phyloP scores from a whole-genome alignment of 331 rosid genomes.

The Rosa hybrid region DNA sequence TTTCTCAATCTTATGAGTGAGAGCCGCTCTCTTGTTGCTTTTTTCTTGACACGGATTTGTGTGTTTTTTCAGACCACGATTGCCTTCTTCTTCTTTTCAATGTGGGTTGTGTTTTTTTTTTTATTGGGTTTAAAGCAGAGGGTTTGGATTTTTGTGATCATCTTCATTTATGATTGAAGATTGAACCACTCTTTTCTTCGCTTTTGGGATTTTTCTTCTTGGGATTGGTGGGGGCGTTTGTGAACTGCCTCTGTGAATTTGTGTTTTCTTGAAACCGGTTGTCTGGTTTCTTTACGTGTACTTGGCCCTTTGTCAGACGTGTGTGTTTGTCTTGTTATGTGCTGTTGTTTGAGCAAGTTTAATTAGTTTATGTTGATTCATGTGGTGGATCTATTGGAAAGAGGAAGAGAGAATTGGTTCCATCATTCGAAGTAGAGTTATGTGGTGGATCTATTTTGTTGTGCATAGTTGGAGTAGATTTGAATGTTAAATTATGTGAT shows the following conservation, averaged over 20 bases:
- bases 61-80: background rate
- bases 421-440: background rate
- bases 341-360: background rate
- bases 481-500: constrained; percentile 14
- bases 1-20: constrained; percentile 57
- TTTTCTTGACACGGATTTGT: background rate
- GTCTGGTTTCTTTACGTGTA: background rate
- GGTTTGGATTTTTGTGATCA: background rate
- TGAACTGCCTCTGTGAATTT: background rate
- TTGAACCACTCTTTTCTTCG: background rate
- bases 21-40: constrained; percentile 12
- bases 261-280: background rate
- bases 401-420: background rate
- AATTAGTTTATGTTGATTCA: background rate
- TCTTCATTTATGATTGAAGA: background rate
- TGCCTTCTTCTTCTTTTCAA: background rate
- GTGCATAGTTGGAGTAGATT: constrained; percentile 16
- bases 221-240: background rate
- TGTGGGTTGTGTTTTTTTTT: background rate
- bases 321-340: constrained; percentile 3
- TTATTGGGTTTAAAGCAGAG: background rate
- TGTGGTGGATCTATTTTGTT: constrained; percentile 1
- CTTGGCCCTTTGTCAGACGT: background rate
- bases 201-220: background rate
- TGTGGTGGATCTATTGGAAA: background rate